Conservation (phyloP, 176 grass and related monocot genomes). For the Zizania latifolia region DNA sequence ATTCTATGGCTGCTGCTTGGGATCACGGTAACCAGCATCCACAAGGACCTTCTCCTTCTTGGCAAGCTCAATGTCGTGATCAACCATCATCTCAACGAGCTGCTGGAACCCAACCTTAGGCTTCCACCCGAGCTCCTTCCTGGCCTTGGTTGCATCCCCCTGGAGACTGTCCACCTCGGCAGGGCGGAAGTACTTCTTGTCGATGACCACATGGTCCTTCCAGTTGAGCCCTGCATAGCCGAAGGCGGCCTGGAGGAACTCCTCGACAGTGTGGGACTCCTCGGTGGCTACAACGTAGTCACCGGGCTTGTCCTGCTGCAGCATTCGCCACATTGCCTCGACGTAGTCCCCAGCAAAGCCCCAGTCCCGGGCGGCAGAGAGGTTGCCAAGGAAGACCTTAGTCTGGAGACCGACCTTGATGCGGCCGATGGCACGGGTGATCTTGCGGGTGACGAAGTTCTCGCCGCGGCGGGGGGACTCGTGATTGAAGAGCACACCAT, state of each 20-base stretch:
- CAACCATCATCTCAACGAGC: constrained; percentile 92
- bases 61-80: constrained; percentile 80
- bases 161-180: constrained; percentile 87
- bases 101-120: constrained; percentile 86
- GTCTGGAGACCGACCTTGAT: constrained; percentile 93
- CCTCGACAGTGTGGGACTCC: constrained; percentile 73
- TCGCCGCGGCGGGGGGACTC: constrained; percentile 92
- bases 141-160: constrained; percentile 73
- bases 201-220: constrained; percentile 93
- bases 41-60: constrained; percentile 89
- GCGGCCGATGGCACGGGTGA: constrained; percentile 85
- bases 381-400: constrained; percentile 92
- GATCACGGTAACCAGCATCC: constrained; percentile 78
- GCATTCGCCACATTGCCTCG: constrained; percentile 98
- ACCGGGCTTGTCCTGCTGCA: constrained; percentile 78
- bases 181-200: constrained; percentile 88
- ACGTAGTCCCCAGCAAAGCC: constrained; percentile 96
- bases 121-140: constrained; percentile 74
- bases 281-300: constrained; percentile 93
- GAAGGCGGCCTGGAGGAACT: constrained; percentile 78
- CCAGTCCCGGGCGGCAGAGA: constrained; percentile 86
- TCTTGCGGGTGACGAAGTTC: constrained; percentile 99
- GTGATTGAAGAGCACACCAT: constrained; percentile 99
- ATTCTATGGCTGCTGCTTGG: constrained; percentile 87
- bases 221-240: constrained; percentile 72